These are phyloP conservation scores for Apostasia shenzhenica DNA, from an alignment of 106 monocot genomes.

Conservation along the genomic window DNA sequence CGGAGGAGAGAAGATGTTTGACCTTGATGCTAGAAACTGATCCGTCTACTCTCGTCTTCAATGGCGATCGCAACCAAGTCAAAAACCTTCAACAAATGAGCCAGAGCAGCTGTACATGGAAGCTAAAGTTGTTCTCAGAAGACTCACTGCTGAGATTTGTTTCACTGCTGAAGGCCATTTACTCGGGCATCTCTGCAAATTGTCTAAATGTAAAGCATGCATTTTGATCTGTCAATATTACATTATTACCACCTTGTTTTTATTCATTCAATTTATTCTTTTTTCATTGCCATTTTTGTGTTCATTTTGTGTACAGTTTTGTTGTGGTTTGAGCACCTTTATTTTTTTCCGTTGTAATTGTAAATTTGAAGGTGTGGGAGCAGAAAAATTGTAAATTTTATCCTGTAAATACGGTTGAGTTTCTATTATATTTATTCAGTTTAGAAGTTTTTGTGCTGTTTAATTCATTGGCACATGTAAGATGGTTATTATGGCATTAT, in stretches of 20 bases:
- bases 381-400: not conserved
- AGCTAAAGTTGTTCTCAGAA: slow-evolving; percentile 65
- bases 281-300: slow-evolving; percentile 8
- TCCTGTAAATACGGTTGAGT: not conserved
- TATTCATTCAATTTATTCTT: slow-evolving; percentile 49
- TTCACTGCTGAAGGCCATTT: slow-evolving; percentile 45
- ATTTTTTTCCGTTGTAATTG: not conserved
- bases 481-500: no score
- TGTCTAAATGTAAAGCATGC: slow-evolving; percentile 44
- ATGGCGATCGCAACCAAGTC: not conserved
- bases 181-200: slow-evolving; percentile 16
- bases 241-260: slow-evolving; percentile 1
- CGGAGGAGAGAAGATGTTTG: slow-evolving; percentile 26
- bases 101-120: slow-evolving; percentile 30
- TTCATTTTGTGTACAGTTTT: slow-evolving; percentile 15
- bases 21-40: slow-evolving; percentile 30
- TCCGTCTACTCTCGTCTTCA: not conserved
- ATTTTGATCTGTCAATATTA: slow-evolving; percentile 26
- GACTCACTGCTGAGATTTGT: slow-evolving; percentile 56
- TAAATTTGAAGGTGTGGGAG: not conserved
- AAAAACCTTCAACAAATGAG: not conserved
- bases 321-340: not conserved
- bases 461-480: not conserved
- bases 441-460: not conserved
- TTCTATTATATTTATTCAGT: not conserved